Base-by-base conservation (phyloP, 2,329 filamentous ascomycete genomes). In the Dothidotthia symphoricarpi region DNA sequence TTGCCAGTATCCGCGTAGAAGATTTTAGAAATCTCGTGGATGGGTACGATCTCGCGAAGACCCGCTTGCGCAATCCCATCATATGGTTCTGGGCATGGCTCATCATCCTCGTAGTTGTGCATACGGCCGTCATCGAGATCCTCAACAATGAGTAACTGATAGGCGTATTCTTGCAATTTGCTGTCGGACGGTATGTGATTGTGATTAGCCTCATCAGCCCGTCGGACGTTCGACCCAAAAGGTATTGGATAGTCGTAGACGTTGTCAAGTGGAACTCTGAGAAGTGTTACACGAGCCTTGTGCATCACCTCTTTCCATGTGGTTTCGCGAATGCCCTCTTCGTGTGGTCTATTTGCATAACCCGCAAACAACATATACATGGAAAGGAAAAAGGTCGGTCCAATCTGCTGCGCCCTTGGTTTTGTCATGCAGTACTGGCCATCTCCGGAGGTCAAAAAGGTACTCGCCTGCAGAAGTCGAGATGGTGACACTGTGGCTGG, bases 281-380 rank as follows among this genome's bases (percentile, higher is more conserved):
- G 77, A 9, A 98, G 73, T 41, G 89, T 88, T 10, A 96, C 81
- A 26, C 83, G 80, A 13, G 89, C 87, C 65, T 97, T 98, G 70
- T 97, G 90, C 44, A 96, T 83, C 27, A 95, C 89, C 63, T 98
- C 91, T 62, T 97, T 93, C 93, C 93, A 97, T 1, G 90, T 85
- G 0, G 88, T 73, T 69, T 82, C 67, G 69, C 85, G 61, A 50
- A 82, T 53, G 54, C 78, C 68, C 63, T 80, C 67, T 67, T 81
- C 68, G 13, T 77, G 73, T 3, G 74, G 70, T 26, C 78, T 69
- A 28, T 72, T 71, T 3, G 83, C 73, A 64, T 97, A 89, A 2
- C 88, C 86, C 2, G 83, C 76, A 57, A 97, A 98, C 1, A 97
- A 77, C 89, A 97, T 96, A 66, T 97, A 98, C 51, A 97, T 71